Conservation (phyloP, 208 protist species). For the Wallacemonas collosoma region DNA sequence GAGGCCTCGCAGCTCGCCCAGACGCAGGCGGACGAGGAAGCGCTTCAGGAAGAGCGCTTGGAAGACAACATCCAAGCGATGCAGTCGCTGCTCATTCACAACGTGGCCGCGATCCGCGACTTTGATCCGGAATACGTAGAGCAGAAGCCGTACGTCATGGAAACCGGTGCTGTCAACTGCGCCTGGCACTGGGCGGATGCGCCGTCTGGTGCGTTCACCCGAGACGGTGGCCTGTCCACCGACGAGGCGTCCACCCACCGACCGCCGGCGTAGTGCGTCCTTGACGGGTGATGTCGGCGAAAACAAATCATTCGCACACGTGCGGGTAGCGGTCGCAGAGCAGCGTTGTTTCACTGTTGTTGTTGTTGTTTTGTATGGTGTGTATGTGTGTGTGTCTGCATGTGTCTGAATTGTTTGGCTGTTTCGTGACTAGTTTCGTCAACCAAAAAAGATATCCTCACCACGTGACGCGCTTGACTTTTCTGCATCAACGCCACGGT, state of each 20-base stretch:
- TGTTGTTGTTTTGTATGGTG: too few relatives aligned
- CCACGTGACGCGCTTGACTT: too few relatives aligned
- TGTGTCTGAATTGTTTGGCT: too few relatives aligned
- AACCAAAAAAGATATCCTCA: too few relatives aligned
- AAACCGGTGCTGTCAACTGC: conserved; percentile 70
- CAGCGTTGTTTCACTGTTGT: too few relatives aligned
- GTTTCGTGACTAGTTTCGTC: too few relatives aligned
- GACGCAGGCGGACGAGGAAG: conserved; percentile 25
- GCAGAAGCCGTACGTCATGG: conserved; percentile 67
- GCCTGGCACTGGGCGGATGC: conserved; percentile 62
- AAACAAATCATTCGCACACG: too few relatives aligned
- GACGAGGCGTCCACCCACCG: neutral
- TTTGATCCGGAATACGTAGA: conserved; percentile 67
- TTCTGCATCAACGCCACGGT: too few relatives aligned
- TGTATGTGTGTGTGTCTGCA: too few relatives aligned
- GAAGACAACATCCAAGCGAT: conserved; percentile 69
- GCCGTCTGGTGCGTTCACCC: neutral
- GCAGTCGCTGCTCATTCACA: conserved; percentile 61
- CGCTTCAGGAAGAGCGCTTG: conserved; percentile 22
- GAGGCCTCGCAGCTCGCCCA: conserved; percentile 15
- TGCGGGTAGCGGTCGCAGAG: too few relatives aligned
- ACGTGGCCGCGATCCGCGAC: conserved; percentile 63
- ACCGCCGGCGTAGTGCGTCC: neutral
- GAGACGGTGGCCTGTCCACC: neutral
- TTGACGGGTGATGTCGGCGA: neutral